These are phyloP conservation scores for Plasmodium berghei DNA, from an alignment of 169 alveolate species.

Conservation along the genomic window DNA sequence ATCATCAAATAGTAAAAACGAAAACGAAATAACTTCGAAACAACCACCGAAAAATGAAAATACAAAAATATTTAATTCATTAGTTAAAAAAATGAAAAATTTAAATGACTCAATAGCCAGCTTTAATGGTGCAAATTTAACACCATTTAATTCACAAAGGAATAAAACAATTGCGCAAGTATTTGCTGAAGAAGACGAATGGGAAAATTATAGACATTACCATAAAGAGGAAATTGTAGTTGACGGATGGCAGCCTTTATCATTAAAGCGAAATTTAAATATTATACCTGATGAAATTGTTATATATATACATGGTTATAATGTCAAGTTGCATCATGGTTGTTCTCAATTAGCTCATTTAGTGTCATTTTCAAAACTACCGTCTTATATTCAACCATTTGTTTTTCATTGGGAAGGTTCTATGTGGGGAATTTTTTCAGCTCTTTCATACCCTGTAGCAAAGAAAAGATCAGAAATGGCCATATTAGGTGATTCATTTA, in stretches of 20 bases:
- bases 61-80: slow-evolving; percentile 19
- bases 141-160: slow-evolving; percentile 20
- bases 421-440: slow-evolving; percentile 85
- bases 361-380: slow-evolving; percentile 86
- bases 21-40: slow-evolving; percentile 35
- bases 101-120: slow-evolving; percentile 45
- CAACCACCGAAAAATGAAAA: slow-evolving; percentile 20
- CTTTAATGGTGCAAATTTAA: slow-evolving; percentile 33
- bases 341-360: slow-evolving; percentile 88
- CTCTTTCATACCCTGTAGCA: slow-evolving; percentile 84
- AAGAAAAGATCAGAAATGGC: slow-evolving; percentile 77
- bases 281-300: slow-evolving; percentile 88
- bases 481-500: slow-evolving; percentile 80
- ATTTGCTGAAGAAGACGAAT: slow-evolving; percentile 86
- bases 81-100: slow-evolving; percentile 17
- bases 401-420: slow-evolving; percentile 89
- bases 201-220: slow-evolving; percentile 82
- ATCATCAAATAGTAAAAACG: slow-evolving; percentile 32
- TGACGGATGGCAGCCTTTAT: slow-evolving; percentile 84
- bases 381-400: slow-evolving; percentile 87
- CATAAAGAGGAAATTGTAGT: slow-evolving; percentile 78
- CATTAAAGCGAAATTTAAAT: slow-evolving; percentile 80
- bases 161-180: slow-evolving; percentile 80
- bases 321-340: slow-evolving; percentile 86
- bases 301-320: slow-evolving; percentile 91